phyloP scores from a whole-genome alignment of 805 yeast genomes.

The Metschnikowia cerradonensis region DNA sequence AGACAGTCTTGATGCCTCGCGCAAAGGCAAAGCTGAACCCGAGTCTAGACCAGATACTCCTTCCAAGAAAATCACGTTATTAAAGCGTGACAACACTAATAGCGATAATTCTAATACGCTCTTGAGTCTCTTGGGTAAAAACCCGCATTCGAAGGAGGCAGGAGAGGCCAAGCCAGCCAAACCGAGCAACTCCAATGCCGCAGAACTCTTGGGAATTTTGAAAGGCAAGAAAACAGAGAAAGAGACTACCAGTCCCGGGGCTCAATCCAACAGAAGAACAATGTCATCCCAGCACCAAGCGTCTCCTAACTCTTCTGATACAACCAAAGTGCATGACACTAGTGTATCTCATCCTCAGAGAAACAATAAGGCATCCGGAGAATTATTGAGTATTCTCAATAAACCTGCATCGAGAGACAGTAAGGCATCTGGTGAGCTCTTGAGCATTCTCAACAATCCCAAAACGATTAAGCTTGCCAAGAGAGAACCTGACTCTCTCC shows the following conservation, averaged over 20 bases:
- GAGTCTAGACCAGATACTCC: slow-evolving; percentile 9
- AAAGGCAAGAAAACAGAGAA: slow-evolving; percentile 7
- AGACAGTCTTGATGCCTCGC: neutral
- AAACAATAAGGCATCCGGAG: neutral
- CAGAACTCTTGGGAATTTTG: slow-evolving; percentile 18
- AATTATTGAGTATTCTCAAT: neutral
- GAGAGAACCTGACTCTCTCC: slow-evolving; percentile 1
- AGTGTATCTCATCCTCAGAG: neutral
- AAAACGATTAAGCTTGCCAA: neutral
- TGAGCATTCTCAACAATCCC: slow-evolving; percentile 2
- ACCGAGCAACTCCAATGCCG: slow-evolving; percentile 1
- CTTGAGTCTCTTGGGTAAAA: slow-evolving; percentile 15
- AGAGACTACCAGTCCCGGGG: neutral
- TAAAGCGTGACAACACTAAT: slow-evolving; percentile 13
- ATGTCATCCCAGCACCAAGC: neutral
- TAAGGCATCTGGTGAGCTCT: slow-evolving; percentile 1
- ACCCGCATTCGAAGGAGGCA: slow-evolving; percentile 6
- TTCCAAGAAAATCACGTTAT: slow-evolving; percentile 14
- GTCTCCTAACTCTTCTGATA: neutral
- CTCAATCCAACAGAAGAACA: neutral
- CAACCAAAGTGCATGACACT: neutral
- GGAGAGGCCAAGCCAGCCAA: slow-evolving; percentile 4
- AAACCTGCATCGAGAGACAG: neutral
- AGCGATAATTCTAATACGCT: slow-evolving; percentile 15
- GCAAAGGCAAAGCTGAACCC: neutral